Percentiles rank a stretch among this genome's conserved stretches.
phyloP scores from a whole-genome alignment of 176 grass and related monocot genomes.

The Alopecurus myosuroides region DNA sequence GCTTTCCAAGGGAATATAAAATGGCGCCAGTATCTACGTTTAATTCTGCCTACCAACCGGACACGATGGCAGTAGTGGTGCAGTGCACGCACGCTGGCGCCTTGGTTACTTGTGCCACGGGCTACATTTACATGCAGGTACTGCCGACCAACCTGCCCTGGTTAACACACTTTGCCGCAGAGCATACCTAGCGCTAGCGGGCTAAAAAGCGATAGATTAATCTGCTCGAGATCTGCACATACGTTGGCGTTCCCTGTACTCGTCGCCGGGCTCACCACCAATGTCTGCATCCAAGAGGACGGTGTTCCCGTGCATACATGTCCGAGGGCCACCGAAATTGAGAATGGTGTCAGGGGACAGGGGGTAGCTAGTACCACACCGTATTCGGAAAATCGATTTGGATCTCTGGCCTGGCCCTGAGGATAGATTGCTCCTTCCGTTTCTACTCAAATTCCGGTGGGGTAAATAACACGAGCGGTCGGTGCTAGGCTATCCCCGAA shows the following conservation, averaged over 20 bases:
- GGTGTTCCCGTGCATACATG: too few relatives aligned
- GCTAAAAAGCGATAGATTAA: slow-evolving; percentile 8
- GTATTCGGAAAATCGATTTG: too few relatives aligned
- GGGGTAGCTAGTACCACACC: too few relatives aligned
- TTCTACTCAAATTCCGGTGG: not conserved
- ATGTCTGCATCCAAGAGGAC: slow-evolving; percentile 6
- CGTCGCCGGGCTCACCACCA: not conserved
- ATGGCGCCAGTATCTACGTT: not conserved
- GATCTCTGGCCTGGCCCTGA: too few relatives aligned
- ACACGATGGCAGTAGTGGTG: not conserved
- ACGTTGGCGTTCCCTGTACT: not conserved
- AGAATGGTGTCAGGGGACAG: too few relatives aligned
- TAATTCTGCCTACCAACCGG: not conserved
- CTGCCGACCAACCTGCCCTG: not conserved
- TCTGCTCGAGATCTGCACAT: not conserved
- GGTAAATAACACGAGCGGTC: not conserved
- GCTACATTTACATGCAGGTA: not conserved
- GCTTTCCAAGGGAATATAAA: not conserved
- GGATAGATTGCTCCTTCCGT: not conserved
- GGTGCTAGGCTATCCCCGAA: too few relatives aligned
- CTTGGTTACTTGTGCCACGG: slow-evolving; percentile 8
- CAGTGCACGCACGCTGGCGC: slow-evolving; percentile 1
- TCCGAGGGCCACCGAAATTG: too few relatives aligned
- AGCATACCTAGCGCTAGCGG: not conserved
- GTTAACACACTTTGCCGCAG: not conserved